Percentiles rank a stretch among this genome's conserved stretches.
Conservation (phyloP, 2,329 filamentous ascomycete species). For the Chalaropsis thielavioides region DNA sequence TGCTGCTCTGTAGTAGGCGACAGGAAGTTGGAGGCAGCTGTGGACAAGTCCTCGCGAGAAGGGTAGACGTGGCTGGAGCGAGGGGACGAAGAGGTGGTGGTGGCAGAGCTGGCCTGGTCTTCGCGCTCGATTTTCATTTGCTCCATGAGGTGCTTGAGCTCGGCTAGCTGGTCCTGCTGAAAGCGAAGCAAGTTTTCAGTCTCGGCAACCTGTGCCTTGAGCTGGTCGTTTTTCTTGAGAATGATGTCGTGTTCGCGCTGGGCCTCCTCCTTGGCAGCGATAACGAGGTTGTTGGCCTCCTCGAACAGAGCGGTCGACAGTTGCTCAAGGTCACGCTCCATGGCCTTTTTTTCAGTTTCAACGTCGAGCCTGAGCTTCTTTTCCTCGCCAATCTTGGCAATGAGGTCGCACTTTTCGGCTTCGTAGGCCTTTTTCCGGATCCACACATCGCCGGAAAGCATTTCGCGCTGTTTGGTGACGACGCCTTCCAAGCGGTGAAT, state of each 20-base stretch:
- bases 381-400: constrained; percentile 48
- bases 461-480: constrained; percentile 54
- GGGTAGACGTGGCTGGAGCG: constrained; percentile 55
- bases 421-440: constrained; percentile 64
- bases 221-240: constrained; percentile 74
- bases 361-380: constrained; percentile 46
- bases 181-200: constrained; percentile 73
- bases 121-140: constrained; percentile 62
- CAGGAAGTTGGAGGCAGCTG: constrained; percentile 21
- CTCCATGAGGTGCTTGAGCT: constrained; percentile 87
- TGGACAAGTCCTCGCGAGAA: constrained; percentile 31
- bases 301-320: constrained; percentile 90
- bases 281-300: constrained; percentile 95
- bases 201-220: constrained; percentile 72
- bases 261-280: constrained; percentile 71
- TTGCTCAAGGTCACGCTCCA: constrained; percentile 83
- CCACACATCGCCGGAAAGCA: constrained; percentile 60
- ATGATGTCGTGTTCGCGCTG: constrained; percentile 68
- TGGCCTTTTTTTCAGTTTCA: constrained; percentile 71
- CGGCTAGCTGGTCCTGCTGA: constrained; percentile 81
- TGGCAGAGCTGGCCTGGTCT: constrained; percentile 54
- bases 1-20: constrained; percentile 17
- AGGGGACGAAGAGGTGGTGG: constrained; percentile 57
- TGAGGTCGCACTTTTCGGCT: constrained; percentile 48
- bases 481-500: constrained; percentile 52